Evolutionary conservation across 192 early-diverging fungal species (phyloP).

Genomic region (Umbelopsis ramanniana): DNA sequence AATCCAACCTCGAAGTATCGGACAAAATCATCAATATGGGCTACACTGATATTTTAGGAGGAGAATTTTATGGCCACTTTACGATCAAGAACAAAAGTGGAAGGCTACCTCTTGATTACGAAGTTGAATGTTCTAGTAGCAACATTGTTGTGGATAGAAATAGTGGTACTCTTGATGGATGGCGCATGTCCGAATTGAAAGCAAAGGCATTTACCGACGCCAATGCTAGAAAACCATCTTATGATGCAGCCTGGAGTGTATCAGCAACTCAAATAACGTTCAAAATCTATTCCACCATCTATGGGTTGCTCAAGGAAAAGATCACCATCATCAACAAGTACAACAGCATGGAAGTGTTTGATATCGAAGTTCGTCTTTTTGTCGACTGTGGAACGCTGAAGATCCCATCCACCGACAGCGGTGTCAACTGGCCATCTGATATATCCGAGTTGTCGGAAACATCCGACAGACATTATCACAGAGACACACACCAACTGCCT

Average conservation of each 20-base stretch:
- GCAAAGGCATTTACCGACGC: conserved; percentile 32
- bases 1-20: conserved; percentile 73
- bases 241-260: conserved; percentile 30
- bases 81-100: conserved; percentile 72
- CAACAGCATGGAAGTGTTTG: conserved; percentile 64
- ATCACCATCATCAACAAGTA: conserved; percentile 73
- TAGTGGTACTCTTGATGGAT: conserved; percentile 57
- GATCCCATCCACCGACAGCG: background rate
- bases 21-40: conserved; percentile 73
- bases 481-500: conserved; percentile 39
- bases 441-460: conserved; percentile 12
- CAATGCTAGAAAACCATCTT: conserved; percentile 21
- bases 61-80: conserved; percentile 64
- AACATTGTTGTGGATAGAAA: conserved; percentile 58
- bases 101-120: conserved; percentile 70
- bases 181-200: conserved; percentile 39
- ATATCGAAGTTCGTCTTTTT: conserved; percentile 72
- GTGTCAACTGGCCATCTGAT: conserved; percentile 18
- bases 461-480: conserved; percentile 14
- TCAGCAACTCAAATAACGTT: conserved; percentile 60
- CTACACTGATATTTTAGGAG: conserved; percentile 46
- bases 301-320: conserved; percentile 64
- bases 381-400: conserved; percentile 52
- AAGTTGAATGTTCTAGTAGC: conserved; percentile 52
- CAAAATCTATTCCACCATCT: conserved; percentile 53